Conservation (phyloP, 2,329 filamentous ascomycete genomes). For the Xylariales sp. region DNA sequence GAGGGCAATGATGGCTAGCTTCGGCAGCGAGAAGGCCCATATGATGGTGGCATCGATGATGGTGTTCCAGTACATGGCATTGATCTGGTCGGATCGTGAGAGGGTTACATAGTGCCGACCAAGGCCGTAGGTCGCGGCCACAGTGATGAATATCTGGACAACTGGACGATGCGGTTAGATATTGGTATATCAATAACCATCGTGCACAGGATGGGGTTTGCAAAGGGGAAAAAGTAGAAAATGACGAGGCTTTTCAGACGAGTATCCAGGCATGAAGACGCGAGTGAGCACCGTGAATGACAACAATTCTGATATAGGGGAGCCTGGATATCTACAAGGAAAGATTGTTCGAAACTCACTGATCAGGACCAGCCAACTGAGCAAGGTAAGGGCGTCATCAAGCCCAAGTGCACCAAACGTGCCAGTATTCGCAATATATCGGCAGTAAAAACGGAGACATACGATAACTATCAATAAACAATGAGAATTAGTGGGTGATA, state of each 20-base stretch:
- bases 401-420: constrained; percentile 4
- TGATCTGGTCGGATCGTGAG: neutral
- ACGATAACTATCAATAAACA: neutral
- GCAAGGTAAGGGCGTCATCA: constrained; percentile 1
- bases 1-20: constrained; percentile 4
- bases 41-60: constrained; percentile 5
- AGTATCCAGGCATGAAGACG: no score
- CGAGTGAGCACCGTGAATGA: no score
- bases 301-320: no score
- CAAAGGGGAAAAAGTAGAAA: no score
- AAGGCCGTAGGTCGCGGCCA: constrained; percentile 1
- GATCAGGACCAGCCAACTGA: constrained; percentile 5
- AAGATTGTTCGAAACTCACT: no score
- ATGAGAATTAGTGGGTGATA: neutral
- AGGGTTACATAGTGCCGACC: constrained; percentile 1
- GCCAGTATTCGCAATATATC: neutral
- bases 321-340: no score
- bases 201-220: no score
- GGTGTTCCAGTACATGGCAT: constrained; percentile 4
- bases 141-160: constrained; percentile 2
- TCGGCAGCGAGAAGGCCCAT: constrained; percentile 5
- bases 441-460: constrained; percentile 3
- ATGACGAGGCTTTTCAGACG: no score
- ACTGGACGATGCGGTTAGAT: neutral
- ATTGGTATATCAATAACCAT: no score